Evolutionary conservation across 2,329 filamentous ascomycete species (phyloP).

Genomic region (Biscogniauxia sp.): DNA sequence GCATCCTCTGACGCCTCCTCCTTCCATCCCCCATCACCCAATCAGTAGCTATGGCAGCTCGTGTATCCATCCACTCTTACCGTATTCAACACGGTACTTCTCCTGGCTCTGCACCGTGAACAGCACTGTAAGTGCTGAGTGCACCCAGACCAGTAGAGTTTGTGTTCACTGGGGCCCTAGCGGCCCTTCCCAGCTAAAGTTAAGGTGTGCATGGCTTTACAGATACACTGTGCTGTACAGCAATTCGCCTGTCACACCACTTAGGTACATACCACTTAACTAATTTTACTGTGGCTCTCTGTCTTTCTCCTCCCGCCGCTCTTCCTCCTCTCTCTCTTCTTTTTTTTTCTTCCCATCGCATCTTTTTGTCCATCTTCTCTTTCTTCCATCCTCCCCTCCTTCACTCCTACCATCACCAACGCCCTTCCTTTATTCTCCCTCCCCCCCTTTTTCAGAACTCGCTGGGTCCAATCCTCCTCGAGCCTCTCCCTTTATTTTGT

Average conservation of each 20-base stretch:
- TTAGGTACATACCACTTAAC: not conserved
- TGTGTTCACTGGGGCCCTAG: not conserved
- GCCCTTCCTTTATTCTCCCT: slow-evolving; percentile 35
- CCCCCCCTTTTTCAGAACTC: slow-evolving; percentile 29
- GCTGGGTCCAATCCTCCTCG: slow-evolving; percentile 35
- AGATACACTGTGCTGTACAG: not conserved
- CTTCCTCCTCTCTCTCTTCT: slow-evolving; percentile 12
- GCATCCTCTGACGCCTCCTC: not conserved
- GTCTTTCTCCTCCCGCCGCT: slow-evolving; percentile 18
- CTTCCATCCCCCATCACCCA: not conserved
- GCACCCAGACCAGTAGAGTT: not conserved
- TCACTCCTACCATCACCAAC: slow-evolving; percentile 28
- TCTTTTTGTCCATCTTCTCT: slow-evolving; percentile 29
- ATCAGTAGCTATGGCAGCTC: not conserved
- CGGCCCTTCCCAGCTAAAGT: not conserved
- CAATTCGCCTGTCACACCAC: not conserved
- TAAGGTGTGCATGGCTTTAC: not conserved
- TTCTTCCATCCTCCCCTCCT: slow-evolving; percentile 30
- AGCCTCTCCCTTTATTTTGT: slow-evolving; percentile 28
- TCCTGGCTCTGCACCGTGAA: not conserved
- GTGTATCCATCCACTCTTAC: not conserved
- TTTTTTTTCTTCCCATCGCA: slow-evolving; percentile 21
- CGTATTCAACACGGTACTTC: not conserved
- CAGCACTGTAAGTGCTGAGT: not conserved
- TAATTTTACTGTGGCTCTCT: slow-evolving; percentile 2